Percentiles rank a stretch among this genome's conserved stretches.
Evolutionary conservation across 495 filamentous ascomycete genomes (phyloP).

Genomic region (Penicillium waksmanii): DNA sequence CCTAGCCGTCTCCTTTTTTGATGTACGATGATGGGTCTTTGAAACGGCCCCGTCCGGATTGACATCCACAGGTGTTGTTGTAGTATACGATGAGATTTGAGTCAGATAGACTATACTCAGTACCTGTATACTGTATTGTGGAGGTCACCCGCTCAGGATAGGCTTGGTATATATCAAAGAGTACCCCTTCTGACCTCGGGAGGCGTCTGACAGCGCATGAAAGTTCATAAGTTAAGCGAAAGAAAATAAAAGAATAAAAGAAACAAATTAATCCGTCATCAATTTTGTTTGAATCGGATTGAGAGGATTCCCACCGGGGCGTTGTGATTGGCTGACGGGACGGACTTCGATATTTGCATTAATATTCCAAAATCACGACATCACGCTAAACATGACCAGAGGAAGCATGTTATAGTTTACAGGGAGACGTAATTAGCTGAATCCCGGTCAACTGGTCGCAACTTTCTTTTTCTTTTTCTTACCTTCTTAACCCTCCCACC

Average conservation of each 20-base stretch:
- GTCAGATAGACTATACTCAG: background rate
- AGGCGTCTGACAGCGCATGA: background rate
- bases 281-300: background rate
- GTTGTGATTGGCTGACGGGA: background rate
- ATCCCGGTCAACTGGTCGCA: background rate
- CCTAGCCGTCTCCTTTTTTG: background rate
- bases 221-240: background rate
- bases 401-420: background rate
- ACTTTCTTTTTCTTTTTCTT: background rate
- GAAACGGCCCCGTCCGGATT: background rate
- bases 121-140: background rate
- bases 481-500: background rate
- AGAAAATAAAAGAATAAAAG: background rate
- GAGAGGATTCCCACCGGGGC: background rate
- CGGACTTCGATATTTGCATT: constrained; percentile 6
- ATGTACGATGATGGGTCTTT: background rate
- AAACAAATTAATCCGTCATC: background rate
- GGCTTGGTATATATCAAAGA: background rate
- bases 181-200: background rate
- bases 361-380: constrained; percentile 8
- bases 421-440: background rate
- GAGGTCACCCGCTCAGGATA: background rate
- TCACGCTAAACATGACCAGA: background rate
- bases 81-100: background rate
- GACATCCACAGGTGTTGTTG: background rate